Percentiles rank a stretch among this genome's conserved stretches.
These are phyloP conservation scores for Prinsepia uniflora DNA, from an alignment of 306 rosid species.

Conservation along the genomic window DNA sequence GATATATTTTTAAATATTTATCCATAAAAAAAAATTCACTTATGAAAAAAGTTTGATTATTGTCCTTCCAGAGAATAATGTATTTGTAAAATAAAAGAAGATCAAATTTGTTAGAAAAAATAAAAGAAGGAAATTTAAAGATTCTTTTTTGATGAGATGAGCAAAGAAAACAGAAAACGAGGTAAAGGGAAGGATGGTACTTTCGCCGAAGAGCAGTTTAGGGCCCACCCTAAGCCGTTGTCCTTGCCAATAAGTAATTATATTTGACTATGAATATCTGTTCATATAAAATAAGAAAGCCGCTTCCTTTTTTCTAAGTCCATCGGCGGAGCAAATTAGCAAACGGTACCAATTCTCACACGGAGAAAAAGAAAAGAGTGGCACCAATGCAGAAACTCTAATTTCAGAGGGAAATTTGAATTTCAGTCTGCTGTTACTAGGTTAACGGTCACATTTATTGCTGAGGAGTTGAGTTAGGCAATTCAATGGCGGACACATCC, in stretches of 20 bases:
- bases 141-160: not conserved
- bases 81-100: too few species aligned
- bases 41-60: too few species aligned
- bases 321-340: not conserved
- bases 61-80: too few species aligned
- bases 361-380: not conserved
- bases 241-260: too few species aligned
- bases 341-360: not conserved
- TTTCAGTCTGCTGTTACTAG: not conserved
- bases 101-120: not conserved
- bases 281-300: not conserved
- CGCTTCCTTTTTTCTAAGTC: not conserved
- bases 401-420: constrained; percentile 14
- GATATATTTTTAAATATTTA: too few species aligned
- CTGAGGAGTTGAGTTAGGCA: not conserved
- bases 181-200: not conserved
- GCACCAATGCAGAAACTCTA: not conserved
- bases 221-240: too few species aligned
- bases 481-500: constrained; percentile 45
- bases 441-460: constrained; percentile 8
- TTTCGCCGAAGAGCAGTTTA: not conserved
- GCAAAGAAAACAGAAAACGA: not conserved
- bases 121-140: not conserved
- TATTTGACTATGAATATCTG: not conserved
- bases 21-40: too few species aligned